Evolutionary conservation across 345 rosid genomes (phyloP), one percentile per base, ranked within the genome.

Genomic region (Eucalyptus erythrocorys): DNA sequence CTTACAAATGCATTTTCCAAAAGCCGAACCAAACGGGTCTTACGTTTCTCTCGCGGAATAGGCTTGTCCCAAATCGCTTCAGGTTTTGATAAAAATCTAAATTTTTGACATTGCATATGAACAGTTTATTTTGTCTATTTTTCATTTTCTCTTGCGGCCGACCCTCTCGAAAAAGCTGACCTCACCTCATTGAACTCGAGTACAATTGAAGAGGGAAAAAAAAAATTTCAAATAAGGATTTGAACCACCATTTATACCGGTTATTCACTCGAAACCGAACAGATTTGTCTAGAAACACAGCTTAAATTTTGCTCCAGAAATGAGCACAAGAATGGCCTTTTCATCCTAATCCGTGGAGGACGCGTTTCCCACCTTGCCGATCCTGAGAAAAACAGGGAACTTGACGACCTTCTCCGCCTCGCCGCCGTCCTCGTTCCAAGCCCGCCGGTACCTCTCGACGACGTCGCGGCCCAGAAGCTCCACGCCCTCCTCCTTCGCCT

Each of bases 371-470:
- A 92, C 95, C 90, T 53, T 94, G 5, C 99, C 99, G 48, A 94
- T 95, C 96, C 91, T 93, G 87, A 96, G 86, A 88, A 92, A 89
- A 89, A 97, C 90, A 19, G 98, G 98, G 89, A 81, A 95, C 88
- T 82, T 92, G 87, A 95, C 95, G 40, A 57, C 34, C 87, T 97
- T 96, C 53, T 80, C 89, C 16, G n/a, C 87, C 1, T 68, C 27
- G 2, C 94, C 27, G 2, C 94, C 94, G 80, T 94, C 94, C 85
- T 95, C 94, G 13, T 80, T 88, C 99, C 97, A 96, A 16, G 95
- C 94, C 30, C 84, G 85, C 90, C 87, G 86, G 91, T 96, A 94
- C 15, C 92, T 91, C 48, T 86, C 87, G 11, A 89, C 87, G 87
- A 92, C 90, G 53, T 90, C 94, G 24, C 82, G 87, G 7, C 88